These are phyloP conservation scores for Brassica balearica DNA, from an alignment of 441 rosid genomes.

Conservation along the genomic window DNA sequence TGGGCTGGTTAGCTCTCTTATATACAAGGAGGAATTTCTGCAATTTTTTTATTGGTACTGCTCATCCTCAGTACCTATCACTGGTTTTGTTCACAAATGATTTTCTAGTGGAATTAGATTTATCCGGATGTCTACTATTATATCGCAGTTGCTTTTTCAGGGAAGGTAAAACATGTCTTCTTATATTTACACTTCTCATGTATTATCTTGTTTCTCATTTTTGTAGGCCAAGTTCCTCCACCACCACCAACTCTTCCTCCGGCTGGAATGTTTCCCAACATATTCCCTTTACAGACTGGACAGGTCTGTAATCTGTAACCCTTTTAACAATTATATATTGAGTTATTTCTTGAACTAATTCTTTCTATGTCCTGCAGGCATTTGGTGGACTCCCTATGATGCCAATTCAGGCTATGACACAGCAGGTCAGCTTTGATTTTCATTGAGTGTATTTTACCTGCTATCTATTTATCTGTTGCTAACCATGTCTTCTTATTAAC, in stretches of 20 bases:
- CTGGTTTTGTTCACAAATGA: slow-evolving; percentile 66
- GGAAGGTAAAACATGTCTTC: slow-evolving; percentile 36
- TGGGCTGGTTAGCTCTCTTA: slow-evolving; percentile 91
- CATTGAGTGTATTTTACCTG: slow-evolving; percentile 3
- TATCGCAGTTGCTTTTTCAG: slow-evolving; percentile 25
- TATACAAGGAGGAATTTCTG: slow-evolving; percentile 85
- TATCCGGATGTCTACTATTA: no score
- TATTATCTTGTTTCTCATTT: slow-evolving; percentile 37
- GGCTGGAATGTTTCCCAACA: slow-evolving; percentile 82
- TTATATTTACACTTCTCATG: slow-evolving; percentile 32
- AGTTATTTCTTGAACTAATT: slow-evolving; percentile 30
- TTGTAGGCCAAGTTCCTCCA: slow-evolving; percentile 83
- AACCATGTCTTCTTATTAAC: not conserved
- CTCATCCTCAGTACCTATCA: slow-evolving; percentile 78
- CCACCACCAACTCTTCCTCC: slow-evolving; percentile 70
- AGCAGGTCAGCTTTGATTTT: slow-evolving; percentile 66
- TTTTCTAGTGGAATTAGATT: no score
- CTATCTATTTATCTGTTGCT: slow-evolving; percentile 20
- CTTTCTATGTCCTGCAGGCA: slow-evolving; percentile 53
- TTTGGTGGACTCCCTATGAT: slow-evolving; percentile 82
- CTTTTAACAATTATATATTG: not conserved
- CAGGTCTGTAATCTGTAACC: slow-evolving; percentile 56
- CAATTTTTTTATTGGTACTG: slow-evolving; percentile 84
- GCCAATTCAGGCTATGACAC: slow-evolving; percentile 99
- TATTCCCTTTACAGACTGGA: slow-evolving; percentile 70